phyloP scores from a whole-genome alignment of 2,329 filamentous ascomycete genomes.

The Magnaporthiopsis incrustans region DNA sequence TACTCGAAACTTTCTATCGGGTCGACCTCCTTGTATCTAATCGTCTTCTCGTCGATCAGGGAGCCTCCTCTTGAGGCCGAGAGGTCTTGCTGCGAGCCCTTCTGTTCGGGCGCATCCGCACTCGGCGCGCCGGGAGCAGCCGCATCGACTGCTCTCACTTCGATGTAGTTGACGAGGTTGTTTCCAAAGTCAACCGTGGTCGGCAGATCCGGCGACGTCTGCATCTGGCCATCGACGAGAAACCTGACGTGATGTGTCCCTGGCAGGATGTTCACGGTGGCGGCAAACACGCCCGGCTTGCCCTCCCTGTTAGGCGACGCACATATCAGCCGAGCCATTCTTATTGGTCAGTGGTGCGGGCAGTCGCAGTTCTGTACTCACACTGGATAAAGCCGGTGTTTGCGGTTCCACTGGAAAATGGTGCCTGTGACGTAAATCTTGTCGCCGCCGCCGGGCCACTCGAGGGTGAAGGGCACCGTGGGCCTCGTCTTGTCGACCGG shows the following conservation, averaged over 20 bases:
- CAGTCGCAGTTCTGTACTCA: slow-evolving; percentile 44
- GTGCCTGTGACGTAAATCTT: slow-evolving; percentile 96
- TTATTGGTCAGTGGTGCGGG: not conserved
- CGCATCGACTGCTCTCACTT: slow-evolving; percentile 69
- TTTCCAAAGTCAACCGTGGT: slow-evolving; percentile 98
- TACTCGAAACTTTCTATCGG: slow-evolving; percentile 57
- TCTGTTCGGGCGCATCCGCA: slow-evolving; percentile 19
- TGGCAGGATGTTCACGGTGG: slow-evolving; percentile 74
- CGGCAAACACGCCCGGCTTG: slow-evolving; percentile 59
- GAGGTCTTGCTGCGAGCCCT: slow-evolving; percentile 15
- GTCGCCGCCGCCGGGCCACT: slow-evolving; percentile 77
- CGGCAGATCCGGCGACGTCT: slow-evolving; percentile 75
- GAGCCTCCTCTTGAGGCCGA: slow-evolving; percentile 23
- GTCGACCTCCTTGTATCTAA: slow-evolving; percentile 46
- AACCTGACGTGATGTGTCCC: slow-evolving; percentile 97
- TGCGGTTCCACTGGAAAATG: slow-evolving; percentile 95
- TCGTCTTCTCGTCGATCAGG: slow-evolving; percentile 29
- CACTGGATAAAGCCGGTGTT: slow-evolving; percentile 80
- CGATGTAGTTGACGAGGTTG: slow-evolving; percentile 96
- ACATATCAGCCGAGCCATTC: slow-evolving; percentile 3
- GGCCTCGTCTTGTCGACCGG: slow-evolving; percentile 66
- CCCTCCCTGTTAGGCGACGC: slow-evolving; percentile 33
- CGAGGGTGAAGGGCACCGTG: slow-evolving; percentile 74
- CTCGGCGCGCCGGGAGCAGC: slow-evolving; percentile 26
- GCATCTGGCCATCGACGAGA: slow-evolving; percentile 89